Conservation (phyloP, 768 basidiomycete genomes). For the Russula vinacea region DNA sequence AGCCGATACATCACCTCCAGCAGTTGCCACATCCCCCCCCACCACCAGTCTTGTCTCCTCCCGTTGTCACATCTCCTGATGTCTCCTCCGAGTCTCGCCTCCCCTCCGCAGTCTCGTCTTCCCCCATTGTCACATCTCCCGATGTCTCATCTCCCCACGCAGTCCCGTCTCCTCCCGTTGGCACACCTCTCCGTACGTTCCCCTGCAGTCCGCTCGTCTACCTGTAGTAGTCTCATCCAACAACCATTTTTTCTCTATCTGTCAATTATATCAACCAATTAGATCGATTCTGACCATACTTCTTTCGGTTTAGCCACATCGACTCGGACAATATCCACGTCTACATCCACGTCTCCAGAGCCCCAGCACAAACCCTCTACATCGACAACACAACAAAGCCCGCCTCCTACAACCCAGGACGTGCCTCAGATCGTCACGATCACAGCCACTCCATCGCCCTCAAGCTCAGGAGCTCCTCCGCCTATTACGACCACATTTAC, state of each 20-base stretch:
- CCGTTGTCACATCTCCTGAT: no score
- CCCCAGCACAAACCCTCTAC: neutral
- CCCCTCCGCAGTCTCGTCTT: no score
- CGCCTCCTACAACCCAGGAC: neutral
- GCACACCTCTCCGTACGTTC: no score
- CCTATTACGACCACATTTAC: neutral
- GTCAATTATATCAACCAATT: neutral
- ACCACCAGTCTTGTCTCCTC: no score
- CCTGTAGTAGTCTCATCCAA: no score
- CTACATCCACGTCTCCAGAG: neutral
- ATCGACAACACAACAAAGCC: neutral
- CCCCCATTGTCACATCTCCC: no score
- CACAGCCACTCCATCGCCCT: neutral
- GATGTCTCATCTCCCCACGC: neutral
- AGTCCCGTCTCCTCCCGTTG: neutral
- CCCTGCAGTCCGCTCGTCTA: no score
- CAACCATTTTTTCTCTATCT: no score
- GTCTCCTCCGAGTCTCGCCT: no score
- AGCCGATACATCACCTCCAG: no score
- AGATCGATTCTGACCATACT: neutral
- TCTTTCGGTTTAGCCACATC: neutral
- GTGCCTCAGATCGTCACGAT: neutral
- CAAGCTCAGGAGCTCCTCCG: neutral
- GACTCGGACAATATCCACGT: no score
- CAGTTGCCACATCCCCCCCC: no score